Conservation (phyloP, 208 protist genomes). For the Porcisia deanei region DNA sequence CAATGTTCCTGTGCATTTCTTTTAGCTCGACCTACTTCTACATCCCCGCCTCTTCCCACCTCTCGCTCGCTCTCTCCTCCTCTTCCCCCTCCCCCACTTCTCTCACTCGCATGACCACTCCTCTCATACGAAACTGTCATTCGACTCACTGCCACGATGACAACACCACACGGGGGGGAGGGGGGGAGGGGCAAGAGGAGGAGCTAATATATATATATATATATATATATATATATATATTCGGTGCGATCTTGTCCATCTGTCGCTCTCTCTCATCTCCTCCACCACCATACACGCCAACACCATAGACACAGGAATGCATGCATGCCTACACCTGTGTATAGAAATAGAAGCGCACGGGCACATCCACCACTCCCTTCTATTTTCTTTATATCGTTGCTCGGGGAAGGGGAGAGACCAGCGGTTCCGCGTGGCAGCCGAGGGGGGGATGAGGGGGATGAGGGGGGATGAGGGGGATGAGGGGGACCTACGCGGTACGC, state of each 20-base stretch:
- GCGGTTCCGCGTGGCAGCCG: neutral
- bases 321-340: neutral
- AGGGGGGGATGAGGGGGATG: neutral
- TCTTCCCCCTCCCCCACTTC: neutral
- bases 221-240: no score
- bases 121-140: neutral
- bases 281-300: no score
- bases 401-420: no score
- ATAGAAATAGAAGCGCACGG: neutral
- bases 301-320: neutral
- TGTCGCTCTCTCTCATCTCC: neutral
- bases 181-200: no score
- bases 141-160: neutral
- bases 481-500: conserved; percentile 41
- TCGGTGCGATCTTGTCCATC: neutral
- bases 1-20: no score
- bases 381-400: neutral
- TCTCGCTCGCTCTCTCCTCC: neutral
- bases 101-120: neutral
- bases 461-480: neutral
- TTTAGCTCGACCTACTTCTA: neutral
- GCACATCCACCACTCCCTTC: neutral
- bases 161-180: neutral
- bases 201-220: no score
- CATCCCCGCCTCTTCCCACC: neutral